phyloP scores from a whole-genome alignment of 495 filamentous ascomycete species.

The Hypoxylon lenormandii region DNA sequence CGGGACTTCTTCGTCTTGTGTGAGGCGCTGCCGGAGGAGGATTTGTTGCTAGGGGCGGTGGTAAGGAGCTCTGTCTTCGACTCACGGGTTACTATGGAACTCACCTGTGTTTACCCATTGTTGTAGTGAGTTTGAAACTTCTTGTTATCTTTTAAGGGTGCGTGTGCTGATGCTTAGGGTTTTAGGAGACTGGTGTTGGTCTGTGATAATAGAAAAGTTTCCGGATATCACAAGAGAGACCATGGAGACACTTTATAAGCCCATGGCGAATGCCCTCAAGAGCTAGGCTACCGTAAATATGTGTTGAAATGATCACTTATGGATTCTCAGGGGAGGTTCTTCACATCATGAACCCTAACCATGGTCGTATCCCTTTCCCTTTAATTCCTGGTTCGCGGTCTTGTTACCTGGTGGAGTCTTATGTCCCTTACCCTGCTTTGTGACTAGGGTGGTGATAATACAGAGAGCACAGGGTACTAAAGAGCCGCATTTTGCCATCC shows the following conservation, averaged over 20 bases:
- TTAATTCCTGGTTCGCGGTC: neutral
- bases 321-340: neutral
- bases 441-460: neutral
- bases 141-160: neutral
- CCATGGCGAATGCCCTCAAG: neutral
- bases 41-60: neutral
- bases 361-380: neutral
- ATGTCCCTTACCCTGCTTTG: neutral
- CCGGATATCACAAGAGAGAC: neutral
- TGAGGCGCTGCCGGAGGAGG: neutral
- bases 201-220: neutral
- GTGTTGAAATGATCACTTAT: neutral
- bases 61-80: constrained; percentile 6
- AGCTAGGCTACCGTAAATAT: neutral
- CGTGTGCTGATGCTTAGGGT: neutral
- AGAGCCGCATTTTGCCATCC: constrained; percentile 1
- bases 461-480: neutral
- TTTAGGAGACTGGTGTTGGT: neutral
- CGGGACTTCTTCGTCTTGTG: constrained; percentile 5
- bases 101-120: constrained; percentile 25
- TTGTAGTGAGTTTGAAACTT: neutral
- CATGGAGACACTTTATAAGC: neutral
- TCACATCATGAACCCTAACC: neutral
- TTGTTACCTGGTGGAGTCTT: constrained; percentile 1
- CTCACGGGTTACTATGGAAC: neutral